phyloP scores from a whole-genome alignment of 2,329 filamentous ascomycete genomes.

The Sporothrix globosa region DNA sequence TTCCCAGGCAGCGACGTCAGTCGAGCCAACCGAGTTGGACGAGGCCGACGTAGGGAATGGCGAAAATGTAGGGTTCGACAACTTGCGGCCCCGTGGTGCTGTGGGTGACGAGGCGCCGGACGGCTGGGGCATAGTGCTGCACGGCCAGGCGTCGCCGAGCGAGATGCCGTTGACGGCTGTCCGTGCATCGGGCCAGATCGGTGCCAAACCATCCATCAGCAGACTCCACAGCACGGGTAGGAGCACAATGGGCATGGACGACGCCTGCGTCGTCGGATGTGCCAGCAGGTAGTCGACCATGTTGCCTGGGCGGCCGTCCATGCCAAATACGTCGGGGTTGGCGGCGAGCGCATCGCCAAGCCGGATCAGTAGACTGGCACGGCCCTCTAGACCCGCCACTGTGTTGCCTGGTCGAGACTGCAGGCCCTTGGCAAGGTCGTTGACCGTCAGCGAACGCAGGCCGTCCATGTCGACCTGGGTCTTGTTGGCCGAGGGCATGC shows the following conservation, averaged over 20 bases:
- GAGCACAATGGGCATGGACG: constrained; percentile 83
- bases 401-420: constrained; percentile 82
- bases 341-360: constrained; percentile 73
- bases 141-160: constrained; percentile 93
- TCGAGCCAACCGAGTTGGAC: constrained; percentile 36
- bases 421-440: constrained; percentile 76
- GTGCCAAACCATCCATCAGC: constrained; percentile 81
- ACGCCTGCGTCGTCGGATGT: constrained; percentile 85
- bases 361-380: constrained; percentile 75
- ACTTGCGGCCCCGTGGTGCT: constrained; percentile 34
- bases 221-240: constrained; percentile 88
- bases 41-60: constrained; percentile 50
- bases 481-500: constrained; percentile 71
- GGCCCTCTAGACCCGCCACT: constrained; percentile 81
- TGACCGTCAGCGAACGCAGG: constrained; percentile 71
- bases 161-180: constrained; percentile 85
- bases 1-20: constrained; percentile 67
- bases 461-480: constrained; percentile 88
- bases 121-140: constrained; percentile 72
- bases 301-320: constrained; percentile 83
- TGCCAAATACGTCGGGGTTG: constrained; percentile 82
- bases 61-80: constrained; percentile 56
- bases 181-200: constrained; percentile 86
- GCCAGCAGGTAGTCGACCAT: constrained; percentile 95
- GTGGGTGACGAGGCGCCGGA: constrained; percentile 19